Evolutionary conservation across 306 rosid species (phyloP).

Genomic region (Prunus fruticosa): DNA sequence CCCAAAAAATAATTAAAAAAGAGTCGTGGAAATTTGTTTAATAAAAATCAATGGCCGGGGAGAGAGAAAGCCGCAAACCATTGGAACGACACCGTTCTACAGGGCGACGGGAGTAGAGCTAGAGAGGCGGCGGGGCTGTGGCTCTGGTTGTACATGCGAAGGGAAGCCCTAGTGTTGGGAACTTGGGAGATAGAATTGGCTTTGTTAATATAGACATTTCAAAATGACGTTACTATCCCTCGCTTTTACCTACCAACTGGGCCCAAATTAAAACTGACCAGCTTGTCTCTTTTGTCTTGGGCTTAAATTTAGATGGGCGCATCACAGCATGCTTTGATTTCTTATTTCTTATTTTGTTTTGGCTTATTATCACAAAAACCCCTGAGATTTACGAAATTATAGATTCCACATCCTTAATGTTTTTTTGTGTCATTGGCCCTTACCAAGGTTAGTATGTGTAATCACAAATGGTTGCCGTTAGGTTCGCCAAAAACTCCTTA

Average conservation of each 20-base stretch:
- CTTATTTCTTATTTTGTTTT: not conserved
- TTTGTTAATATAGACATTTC: not conserved
- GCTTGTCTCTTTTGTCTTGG: not conserved
- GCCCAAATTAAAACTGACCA: not conserved
- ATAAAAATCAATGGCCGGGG: not conserved
- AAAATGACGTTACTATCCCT: slow-evolving; percentile 16
- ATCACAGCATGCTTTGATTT: not conserved
- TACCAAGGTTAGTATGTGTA: too few relatives aligned
- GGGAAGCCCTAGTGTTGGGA: slow-evolving; percentile 12
- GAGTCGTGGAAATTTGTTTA: not conserved
- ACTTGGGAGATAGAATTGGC: not conserved
- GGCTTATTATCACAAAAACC: too few relatives aligned
- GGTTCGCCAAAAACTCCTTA: too few relatives aligned
- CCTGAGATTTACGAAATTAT: too few relatives aligned
- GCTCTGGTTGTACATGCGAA: not conserved
- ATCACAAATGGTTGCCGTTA: too few relatives aligned
- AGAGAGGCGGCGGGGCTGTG: not conserved
- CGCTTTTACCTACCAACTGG: not conserved
- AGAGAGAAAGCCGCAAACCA: not conserved
- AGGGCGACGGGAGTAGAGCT: not conserved
- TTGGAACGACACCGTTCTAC: not conserved
- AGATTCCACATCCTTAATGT: too few relatives aligned
- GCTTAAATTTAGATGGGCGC: not conserved
- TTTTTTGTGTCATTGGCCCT: too few relatives aligned
- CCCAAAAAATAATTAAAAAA: not conserved